phyloP scores from a whole-genome alignment of 2,329 filamentous ascomycete genomes.

The Endoconidiophora laricicola region DNA sequence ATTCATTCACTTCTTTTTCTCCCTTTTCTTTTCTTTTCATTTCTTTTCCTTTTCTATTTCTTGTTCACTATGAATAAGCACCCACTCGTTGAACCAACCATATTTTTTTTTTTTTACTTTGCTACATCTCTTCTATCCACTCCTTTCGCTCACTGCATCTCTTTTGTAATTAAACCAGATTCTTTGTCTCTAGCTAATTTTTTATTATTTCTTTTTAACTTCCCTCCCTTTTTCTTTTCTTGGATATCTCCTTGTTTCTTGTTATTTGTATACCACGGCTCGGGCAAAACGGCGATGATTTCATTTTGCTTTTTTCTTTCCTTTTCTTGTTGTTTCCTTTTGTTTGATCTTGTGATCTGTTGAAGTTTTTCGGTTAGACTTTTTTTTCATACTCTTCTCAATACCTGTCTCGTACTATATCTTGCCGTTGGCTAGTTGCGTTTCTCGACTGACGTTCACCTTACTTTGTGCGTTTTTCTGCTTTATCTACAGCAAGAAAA shows the following conservation, averaged over 20 bases:
- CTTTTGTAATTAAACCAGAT: too few species aligned
- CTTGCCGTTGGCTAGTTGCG: neutral
- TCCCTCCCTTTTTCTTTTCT: constrained; percentile 8
- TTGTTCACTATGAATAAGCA: neutral
- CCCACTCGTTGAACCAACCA: too few species aligned
- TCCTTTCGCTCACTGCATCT: too few species aligned
- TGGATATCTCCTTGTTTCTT: constrained; percentile 20
- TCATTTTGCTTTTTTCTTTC: constrained; percentile 1
- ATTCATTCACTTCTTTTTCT: constrained; percentile 9
- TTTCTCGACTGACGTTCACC: neutral
- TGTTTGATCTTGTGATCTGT: neutral
- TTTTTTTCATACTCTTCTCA: neutral
- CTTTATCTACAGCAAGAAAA: neutral
- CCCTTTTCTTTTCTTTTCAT: constrained; percentile 10
- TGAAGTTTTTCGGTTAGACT: constrained; percentile 1
- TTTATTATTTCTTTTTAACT: neutral
- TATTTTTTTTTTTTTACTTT: neutral
- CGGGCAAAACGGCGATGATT: constrained; percentile 7
- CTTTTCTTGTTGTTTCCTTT: constrained; percentile 1
- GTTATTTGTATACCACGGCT: constrained; percentile 20
- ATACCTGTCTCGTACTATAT: neutral
- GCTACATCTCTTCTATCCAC: constrained; percentile 4
- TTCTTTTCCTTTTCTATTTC: constrained; percentile 1
- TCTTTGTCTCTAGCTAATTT: neutral
- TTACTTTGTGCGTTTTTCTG: neutral